These are phyloP conservation scores for Penicillium alfredii DNA, from an alignment of 495 filamentous ascomycete genomes.

Conservation along the genomic window DNA sequence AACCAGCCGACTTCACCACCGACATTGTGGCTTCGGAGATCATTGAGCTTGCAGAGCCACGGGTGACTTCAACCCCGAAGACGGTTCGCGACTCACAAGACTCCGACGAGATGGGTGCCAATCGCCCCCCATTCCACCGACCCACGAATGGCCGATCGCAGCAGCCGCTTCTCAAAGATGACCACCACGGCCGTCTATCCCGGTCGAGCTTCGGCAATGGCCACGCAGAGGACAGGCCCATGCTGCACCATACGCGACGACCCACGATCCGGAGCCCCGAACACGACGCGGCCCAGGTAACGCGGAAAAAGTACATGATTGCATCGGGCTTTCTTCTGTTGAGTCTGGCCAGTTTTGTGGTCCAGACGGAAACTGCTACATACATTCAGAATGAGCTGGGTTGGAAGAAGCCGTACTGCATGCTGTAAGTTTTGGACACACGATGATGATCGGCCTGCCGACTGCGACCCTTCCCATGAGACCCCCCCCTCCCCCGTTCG, in stretches of 20 bases:
- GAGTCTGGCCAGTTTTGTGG: slow-evolving; percentile 72
- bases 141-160: slow-evolving; percentile 47
- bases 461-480: not conserved
- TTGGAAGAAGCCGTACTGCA: slow-evolving; percentile 97
- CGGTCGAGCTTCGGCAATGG: slow-evolving; percentile 33
- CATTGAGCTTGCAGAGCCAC: slow-evolving; percentile 19
- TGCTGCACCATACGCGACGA: slow-evolving; percentile 42
- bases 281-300: slow-evolving; percentile 52
- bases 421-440: slow-evolving; percentile 62
- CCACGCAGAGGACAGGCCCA: slow-evolving; percentile 35
- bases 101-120: slow-evolving; percentile 39
- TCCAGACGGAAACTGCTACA: slow-evolving; percentile 92
- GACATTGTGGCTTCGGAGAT: slow-evolving; percentile 25
- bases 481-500: not conserved
- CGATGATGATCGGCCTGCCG: not conserved
- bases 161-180: slow-evolving; percentile 53
- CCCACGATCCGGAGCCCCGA: slow-evolving; percentile 59
- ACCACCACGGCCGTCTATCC: slow-evolving; percentile 40
- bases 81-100: slow-evolving; percentile 27
- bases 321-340: slow-evolving; percentile 75
- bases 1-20: slow-evolving; percentile 5
- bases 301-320: slow-evolving; percentile 75
- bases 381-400: slow-evolving; percentile 83
- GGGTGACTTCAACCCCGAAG: slow-evolving; percentile 10
- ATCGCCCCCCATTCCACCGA: slow-evolving; percentile 43